A percentile compares a stretch with the other conserved stretches of the same genome.
phyloP scores from a whole-genome alignment of 2,329 filamentous ascomycete genomes.

The Knufia petricola region DNA sequence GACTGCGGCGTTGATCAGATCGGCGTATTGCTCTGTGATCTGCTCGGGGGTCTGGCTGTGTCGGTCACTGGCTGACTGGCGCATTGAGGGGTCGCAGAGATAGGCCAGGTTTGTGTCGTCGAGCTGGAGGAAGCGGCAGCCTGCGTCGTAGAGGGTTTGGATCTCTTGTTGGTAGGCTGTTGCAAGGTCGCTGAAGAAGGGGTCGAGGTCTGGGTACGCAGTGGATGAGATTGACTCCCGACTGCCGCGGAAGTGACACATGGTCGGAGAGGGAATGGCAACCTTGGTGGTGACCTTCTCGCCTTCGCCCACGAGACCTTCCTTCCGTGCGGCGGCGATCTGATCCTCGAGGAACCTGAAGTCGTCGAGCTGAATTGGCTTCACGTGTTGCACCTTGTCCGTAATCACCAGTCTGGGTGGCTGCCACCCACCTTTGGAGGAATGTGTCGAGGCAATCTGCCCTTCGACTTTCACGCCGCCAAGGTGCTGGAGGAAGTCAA shows the following conservation, averaged over 20 bases:
- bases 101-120: conserved; percentile 54
- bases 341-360: conserved; percentile 44
- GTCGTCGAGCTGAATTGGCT: conserved; percentile 48
- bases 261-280: conserved; percentile 50
- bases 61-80: conserved; percentile 42
- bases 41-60: conserved; percentile 40
- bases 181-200: conserved; percentile 48
- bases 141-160: conserved; percentile 43
- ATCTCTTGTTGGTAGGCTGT: conserved; percentile 48
- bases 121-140: conserved; percentile 48
- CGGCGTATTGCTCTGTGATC: conserved; percentile 44
- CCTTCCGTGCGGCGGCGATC: conserved; percentile 26
- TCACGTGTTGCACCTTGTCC: conserved; percentile 45
- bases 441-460: conserved; percentile 26
- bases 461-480: conserved; percentile 45
- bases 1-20: conserved; percentile 47
- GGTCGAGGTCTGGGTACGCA: conserved; percentile 45
- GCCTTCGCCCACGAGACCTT: background rate
- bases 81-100: conserved; percentile 49
- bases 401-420: conserved; percentile 47
- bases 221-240: conserved; percentile 35
- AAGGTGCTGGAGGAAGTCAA: conserved; percentile 49
- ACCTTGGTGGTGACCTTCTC: conserved; percentile 34
- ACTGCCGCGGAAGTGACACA: conserved; percentile 51
- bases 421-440: conserved; percentile 29